Base-by-base conservation (phyloP, 2,329 filamentous ascomycete species). In the Xylariaceae sp. region DNA sequence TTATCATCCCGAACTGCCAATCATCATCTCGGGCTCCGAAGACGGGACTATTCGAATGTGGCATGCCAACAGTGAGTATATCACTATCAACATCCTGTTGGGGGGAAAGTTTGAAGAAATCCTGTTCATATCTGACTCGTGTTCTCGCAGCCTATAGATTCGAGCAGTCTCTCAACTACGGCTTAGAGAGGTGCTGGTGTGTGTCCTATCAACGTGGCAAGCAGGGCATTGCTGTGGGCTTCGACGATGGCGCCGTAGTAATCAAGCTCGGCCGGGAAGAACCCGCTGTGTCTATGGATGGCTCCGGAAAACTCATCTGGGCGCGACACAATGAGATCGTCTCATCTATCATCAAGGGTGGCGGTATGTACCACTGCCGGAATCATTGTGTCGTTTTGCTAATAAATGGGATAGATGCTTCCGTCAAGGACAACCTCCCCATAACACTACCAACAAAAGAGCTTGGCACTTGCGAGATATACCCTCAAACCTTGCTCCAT, bases 211-310 rank as follows among this genome's bases (percentile, higher is more conserved):
- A 99, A 74, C 90, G 92, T 73, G 93, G 93, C 64, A 92, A 91
- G 79, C 95, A 98, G 74, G 92, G 93, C 14, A 86, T 99, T 64
- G 95, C 94, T 6, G 90, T 98, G 68, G 95, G 95, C 75, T 99
- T 96, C 73, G 95, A 99, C 64, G 95, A 99, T 76, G 95, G 95
- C 74, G 94, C 94, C 3, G 94, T 99, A 3, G 95, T 99, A 40
- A 91, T 99, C 56, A 98, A 97, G 77, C 93, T 99, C 82, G 95
- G 95, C 66, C 87, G 95, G 61, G 95, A 99, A 75, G 94, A 98
- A 77, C 95, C 95, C 2, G 95, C 95, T 26, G 94, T 98, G 16
- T 97, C 92, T 11, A 99, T 99, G 95, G 95, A 99, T 70, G 81
- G 86, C 26, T 96, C 92, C 36, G 95, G 95, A 73, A 99, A 99